Base-by-base conservation (phyloP, 257 asterid species). In the Schizonepeta tenuifolia region DNA sequence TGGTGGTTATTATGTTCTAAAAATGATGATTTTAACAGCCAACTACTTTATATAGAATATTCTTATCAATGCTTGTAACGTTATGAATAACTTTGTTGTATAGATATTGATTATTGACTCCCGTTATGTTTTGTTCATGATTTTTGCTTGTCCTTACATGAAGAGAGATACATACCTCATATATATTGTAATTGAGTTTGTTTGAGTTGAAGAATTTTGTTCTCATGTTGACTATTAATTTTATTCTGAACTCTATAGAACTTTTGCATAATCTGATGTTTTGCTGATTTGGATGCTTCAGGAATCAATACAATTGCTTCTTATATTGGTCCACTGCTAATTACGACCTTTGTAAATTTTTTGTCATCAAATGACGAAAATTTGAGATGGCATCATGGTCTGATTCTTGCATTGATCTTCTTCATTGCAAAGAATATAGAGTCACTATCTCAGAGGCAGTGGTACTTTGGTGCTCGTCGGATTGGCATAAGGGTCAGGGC, bases 401-500 rank as follows among this genome's bases (percentile, higher is more conserved):
- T 89, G 75, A 62, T 85, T 67, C 89, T 90, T 31, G 84, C 97
- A 11, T 50, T 87, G 50, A 74, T 89, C 71, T 90, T 93, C 78
- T 86, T 93, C 72, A 8, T 80, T n/a, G 93, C 97, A 15, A 90
- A 93, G 83, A 86, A 83, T 15, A 77, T 86, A 22, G 98, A 93
- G 75, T 93, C 97, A 7, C 76, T 93, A 10, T 86, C 92, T 53
- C 98, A 93, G 76, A 86, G 98, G 62, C 96, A 85, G 68, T 93
- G 97, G 97, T 90, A 90, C 63, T 90, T 93, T 50, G 97, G 98
- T n/a, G 88, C 95, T 36, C 90, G 74, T 38, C 86, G 92, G 0
- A 86, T 90, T 17, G 97, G 96, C 9, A 81, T 88, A 64, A 77
- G 93, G 54, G 80, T 90, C 36, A 77, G 87, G 74, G 95, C 95